Base-by-base conservation (phyloP, 1,284 basidiomycete genomes). In the Cystobasidium slooffiae region DNA sequence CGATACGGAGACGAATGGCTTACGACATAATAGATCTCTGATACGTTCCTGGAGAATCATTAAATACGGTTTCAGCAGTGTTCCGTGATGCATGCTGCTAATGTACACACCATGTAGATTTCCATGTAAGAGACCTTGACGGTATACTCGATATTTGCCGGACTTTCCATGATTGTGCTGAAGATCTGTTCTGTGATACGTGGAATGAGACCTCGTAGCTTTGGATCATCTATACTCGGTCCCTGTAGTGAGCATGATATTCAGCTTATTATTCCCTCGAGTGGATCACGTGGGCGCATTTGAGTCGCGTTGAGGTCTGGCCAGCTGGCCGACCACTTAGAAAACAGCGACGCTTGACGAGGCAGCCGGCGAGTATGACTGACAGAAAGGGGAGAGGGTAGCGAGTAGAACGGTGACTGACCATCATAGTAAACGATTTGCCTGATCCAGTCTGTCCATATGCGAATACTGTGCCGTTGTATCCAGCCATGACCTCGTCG, bases 41-140 rank as follows among this genome's bases (percentile, higher is more conserved):
- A 99, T 95, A 78, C 90, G 89, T 84, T 99, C 97, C 70, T 73
- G 46, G 16, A 7, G 22, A 9, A 3, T 53, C 20, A 14, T 20
- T 18, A 7, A 8, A 46, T 4, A 39, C 52, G 12, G 6, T 5
- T 7, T 18, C 0, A 5, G 31, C 39, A 70, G 56, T 51, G 20
- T 31, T 4, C 7, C 18, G 51, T 2, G 9, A 12, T 9, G 22
- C 20, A 47, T 37, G 39, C 22, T n/a, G 41, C 31, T 20, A 58
- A 41, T 22, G 7, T n/a, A n/a, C 61, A 39, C 52, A 73, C 70
- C 81, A 99, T 88, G 84, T 99, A 99, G 78, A 99, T 99, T 83
- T 99, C 97, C 94, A 99, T 97, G 83, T 99, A 99, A 47, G 94
- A 97, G 69, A 99, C 97, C 85, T 99, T 99, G 83, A 99, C 97